phyloP scores from a whole-genome alignment of 2,329 filamentous ascomycete species.

The Talaromyces atroroseus region DNA sequence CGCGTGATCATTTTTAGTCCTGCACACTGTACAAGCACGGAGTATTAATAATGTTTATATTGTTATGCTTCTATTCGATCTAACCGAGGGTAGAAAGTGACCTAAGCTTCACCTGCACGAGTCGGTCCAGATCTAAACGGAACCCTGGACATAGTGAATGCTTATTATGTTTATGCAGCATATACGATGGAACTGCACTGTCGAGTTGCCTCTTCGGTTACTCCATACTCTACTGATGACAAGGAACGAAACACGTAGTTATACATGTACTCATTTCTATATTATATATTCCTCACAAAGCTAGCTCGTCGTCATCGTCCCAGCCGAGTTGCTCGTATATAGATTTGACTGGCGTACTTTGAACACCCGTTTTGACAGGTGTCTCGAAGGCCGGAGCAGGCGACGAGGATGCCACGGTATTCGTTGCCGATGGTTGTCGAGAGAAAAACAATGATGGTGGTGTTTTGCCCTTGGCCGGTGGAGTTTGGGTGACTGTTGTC shows the following conservation, averaged over 20 bases:
- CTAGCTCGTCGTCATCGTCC: constrained; percentile 35
- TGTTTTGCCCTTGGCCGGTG: constrained; percentile 2
- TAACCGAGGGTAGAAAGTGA: background rate
- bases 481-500: background rate
- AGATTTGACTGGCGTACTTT: constrained; percentile 30
- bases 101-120: background rate
- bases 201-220: too few species aligned
- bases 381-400: constrained; percentile 24
- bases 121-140: background rate
- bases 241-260: too few species aligned
- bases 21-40: too few species aligned
- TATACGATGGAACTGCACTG: too few species aligned
- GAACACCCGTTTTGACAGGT: constrained; percentile 24
- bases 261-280: background rate
- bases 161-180: too few species aligned
- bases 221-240: too few species aligned
- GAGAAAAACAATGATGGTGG: background rate
- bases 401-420: constrained; percentile 7
- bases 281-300: background rate
- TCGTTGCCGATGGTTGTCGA: background rate
- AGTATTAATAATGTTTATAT: too few species aligned
- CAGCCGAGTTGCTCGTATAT: constrained; percentile 43
- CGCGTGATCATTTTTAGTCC: too few species aligned
- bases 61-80: background rate
- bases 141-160: background rate